Evolutionary conservation across 2,329 filamentous ascomycete genomes (phyloP), one percentile per base, ranked within the genome.

Genomic region (Parafenestella ontariensis): DNA sequence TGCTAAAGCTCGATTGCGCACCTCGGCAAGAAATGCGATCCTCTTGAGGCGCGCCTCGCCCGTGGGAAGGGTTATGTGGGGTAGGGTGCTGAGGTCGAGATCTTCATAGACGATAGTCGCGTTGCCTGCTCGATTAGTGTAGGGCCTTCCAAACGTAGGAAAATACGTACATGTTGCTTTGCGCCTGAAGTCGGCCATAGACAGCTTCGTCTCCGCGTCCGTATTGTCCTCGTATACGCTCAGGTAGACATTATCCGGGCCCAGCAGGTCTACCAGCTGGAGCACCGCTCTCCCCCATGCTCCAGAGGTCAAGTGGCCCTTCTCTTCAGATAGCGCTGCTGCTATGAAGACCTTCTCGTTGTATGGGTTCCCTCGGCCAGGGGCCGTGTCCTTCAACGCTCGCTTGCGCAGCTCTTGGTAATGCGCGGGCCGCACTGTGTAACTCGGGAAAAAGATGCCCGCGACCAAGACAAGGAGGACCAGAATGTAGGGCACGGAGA

Each of bases 141-240:
- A 33, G 23, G 10, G n/a, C 29, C 18, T 33, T 13, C 23, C 13
- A 13, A 23, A 11, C 23, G 15, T 8, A 1, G 6, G 5, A 15
- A 5, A 36, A 56, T 17, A 41, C 59, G 37, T 59, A 81, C 82
- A 82, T 20, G 75, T 70, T 15, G 85, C 74, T 49, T 77, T 79
- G n/a, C 74, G 67, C 49, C 82, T 79, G 41, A 91, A 80, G 2
- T 77, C 72, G 26, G 76, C 65, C 49, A 92, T 76, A 0, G 87
- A 86, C 29, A 76, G 71, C 52, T 79, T 79, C 15, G 85, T 86
- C 26, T 79, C 75, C 1, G 79, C 75, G 1, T 87, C 87, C 28
- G 87, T 84, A 66, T 89, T 85, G 64, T 90, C 89, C 69, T 90
- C 89, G 71, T 91, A 92, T 28, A 92, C 84, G 72, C 87, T 90